These are phyloP conservation scores for Rhodotorula kratochvilovae DNA, from an alignment of 768 basidiomycete species.

Conservation along the genomic window DNA sequence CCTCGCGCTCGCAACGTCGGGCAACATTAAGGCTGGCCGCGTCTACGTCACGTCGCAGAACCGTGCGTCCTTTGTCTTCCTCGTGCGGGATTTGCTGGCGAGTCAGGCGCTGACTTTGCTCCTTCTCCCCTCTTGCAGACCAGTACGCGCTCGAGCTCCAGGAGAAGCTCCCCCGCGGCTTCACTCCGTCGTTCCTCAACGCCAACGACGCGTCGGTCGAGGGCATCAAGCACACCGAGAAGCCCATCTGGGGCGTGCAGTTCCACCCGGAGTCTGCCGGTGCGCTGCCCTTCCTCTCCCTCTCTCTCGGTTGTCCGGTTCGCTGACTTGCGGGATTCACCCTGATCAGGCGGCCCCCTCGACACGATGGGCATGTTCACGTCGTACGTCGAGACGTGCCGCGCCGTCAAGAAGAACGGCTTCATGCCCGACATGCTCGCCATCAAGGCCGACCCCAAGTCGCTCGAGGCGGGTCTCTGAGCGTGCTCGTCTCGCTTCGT, in stretches of 20 bases:
- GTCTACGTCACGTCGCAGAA: conserved; percentile 89
- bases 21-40: conserved; percentile 88
- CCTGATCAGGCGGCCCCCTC: conserved; percentile 86
- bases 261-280: conserved; percentile 78
- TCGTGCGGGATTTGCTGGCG: too few relatives aligned
- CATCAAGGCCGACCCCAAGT: too few relatives aligned
- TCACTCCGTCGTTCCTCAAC: conserved; percentile 99
- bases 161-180: conserved; percentile 92
- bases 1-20: conserved; percentile 83
- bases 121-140: neutral
- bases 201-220: conserved; percentile 73
- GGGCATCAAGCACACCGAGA: conserved; percentile 82
- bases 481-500: neutral
- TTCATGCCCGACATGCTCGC: too few relatives aligned
- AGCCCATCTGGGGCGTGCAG: conserved; percentile 94
- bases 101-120: conserved; percentile 39
- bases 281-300: neutral
- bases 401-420: conserved; percentile 1
- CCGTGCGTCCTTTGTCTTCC: too few relatives aligned
- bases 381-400: neutral
- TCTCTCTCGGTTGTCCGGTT: too few relatives aligned
- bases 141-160: conserved; percentile 82
- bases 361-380: conserved; percentile 86
- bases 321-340: neutral
- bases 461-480: conserved; percentile 12